Conservation (phyloP, 2,329 filamentous ascomycete genomes). For the Colletotrichum tofieldiae region DNA sequence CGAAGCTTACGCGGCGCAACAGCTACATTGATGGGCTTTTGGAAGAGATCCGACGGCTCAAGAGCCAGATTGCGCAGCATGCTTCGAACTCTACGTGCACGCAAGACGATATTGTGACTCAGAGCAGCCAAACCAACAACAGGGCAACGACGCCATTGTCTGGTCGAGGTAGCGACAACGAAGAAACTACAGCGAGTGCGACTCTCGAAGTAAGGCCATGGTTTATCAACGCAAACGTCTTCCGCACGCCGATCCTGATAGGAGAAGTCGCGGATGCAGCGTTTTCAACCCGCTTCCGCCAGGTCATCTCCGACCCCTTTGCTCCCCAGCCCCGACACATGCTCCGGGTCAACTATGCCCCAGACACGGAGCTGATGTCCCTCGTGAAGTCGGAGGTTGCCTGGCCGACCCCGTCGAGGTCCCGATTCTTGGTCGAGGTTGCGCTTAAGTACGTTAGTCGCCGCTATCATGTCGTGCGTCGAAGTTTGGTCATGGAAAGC, state of each 20-base stretch:
- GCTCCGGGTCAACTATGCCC: slow-evolving; percentile 52
- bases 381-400: slow-evolving; percentile 51
- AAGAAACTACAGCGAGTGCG: slow-evolving; percentile 12
- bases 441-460: slow-evolving; percentile 58
- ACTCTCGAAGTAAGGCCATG: slow-evolving; percentile 48
- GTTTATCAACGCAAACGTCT: slow-evolving; percentile 53
- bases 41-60: slow-evolving; percentile 53
- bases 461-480: slow-evolving; percentile 59
- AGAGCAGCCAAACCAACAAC: slow-evolving; percentile 11
- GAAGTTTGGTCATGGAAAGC: slow-evolving; percentile 54
- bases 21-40: slow-evolving; percentile 55
- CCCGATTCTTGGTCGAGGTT: slow-evolving; percentile 56
- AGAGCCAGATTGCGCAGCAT: slow-evolving; percentile 34
- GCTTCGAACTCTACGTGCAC: background rate
- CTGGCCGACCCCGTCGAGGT: slow-evolving; percentile 57
- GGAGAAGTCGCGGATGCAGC: slow-evolving; percentile 55
- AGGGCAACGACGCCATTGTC: slow-evolving; percentile 22
- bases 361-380: slow-evolving; percentile 49
- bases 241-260: slow-evolving; percentile 53
- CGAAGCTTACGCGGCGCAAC: background rate
- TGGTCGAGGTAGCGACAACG: slow-evolving; percentile 12
- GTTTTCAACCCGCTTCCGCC: slow-evolving; percentile 55
- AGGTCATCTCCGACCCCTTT: slow-evolving; percentile 50
- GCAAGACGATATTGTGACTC: background rate
- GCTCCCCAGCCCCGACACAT: slow-evolving; percentile 49